Evolutionary conservation across 2,329 filamentous ascomycete genomes (phyloP), one percentile per base, ranked within the genome.

Genomic region (Phaeosphaeria sp.): DNA sequence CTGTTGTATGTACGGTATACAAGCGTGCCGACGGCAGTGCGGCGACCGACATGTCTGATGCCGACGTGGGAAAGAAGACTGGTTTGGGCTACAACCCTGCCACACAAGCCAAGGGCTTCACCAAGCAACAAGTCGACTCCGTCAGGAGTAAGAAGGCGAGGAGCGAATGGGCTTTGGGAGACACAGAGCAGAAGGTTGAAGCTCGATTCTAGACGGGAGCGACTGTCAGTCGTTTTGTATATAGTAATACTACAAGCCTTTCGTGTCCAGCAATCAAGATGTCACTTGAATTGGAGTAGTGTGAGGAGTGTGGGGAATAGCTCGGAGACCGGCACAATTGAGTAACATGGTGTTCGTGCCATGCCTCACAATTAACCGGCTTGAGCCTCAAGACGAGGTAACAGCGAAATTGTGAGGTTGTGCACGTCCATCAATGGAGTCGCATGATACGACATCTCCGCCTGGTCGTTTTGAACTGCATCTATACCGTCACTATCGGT

Each of bases 41-140:
- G 55, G 89, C 89, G 2, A 80, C 81, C 3, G 80, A 82, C 36
- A 75, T 96, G 4, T 83, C 86, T 20, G 87, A 86, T 51, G 85
- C 82, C 3, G 83, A 86, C 47, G 85, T 96, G 1, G 91, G 83
- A 1, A 86, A 83, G 81, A 76, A 79, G 59, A 93, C 85, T 53
- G 85, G 86, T 49, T 79, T 97, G 20, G 93, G 92, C 0, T 98
- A 98, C 72, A 98, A 98, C 76, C 94, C 94, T 20, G 94, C 94
- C 3, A 89, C 93, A 5, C 89, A 91, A 78, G 94, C 94, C 15
- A 93, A 89, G 82, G 93, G 93, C 1, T 96, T 97, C 77, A 96
- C 93, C 0, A 85, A 85, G 60, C 87, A 83, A 64, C 92, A 97
- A 81, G 85, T 83, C 15, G 89, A 89, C 59, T 80, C 80, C 42